Evolutionary conservation across 768 basidiomycete species (phyloP), one percentile per base, ranked within the genome.

Genomic region (Candolleomyces efflorescens): DNA sequence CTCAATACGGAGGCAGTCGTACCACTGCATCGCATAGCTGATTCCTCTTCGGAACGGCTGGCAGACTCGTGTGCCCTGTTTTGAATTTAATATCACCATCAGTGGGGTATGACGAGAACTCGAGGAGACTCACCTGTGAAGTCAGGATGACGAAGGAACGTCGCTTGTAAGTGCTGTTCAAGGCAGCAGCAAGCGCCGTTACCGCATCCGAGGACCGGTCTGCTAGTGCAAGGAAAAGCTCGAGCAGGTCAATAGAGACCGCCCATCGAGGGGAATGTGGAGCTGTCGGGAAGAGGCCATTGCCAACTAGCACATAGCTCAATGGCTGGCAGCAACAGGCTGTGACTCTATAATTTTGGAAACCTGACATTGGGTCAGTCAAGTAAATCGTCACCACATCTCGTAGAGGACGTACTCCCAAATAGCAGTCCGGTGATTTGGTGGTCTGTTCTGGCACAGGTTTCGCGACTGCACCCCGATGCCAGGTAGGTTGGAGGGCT

Each of bases 41-140:
- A 65, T 47, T 1, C 70, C 54, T 0, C 56, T 59, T 0, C 69
- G 63, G 53, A 75, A 76, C 0, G 74, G 68, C n/a, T 76, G 72
- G 3, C 57, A 39, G 5, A 68, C 39, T 0, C 54, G 45, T 1
- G 62, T 56, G 0, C 68, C 67, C 73, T 74, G 52, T n/a, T 49
- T 9, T 5, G 22, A 7, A 7, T 47, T 39, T 7, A 47, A 18
- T 18, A 18, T 49, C 3, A 5, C 17, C 20, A 23, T 11, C 32
- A 5, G 32, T 5, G 7, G 10, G 23, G 6, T 49, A 20, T 20
- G 17, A 49, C 7, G 47, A 15, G 23, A 13, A 27, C 5, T 49
- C 17, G 9, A 9, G 26, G 6, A 17, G 13, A n/a, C 47, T 49
- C 26, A 49, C 47, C 22, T 49, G 5, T 9, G 15, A n/a, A 20